A percentile compares a stretch with the other conserved stretches of the same genome.
Evolutionary conservation across 345 rosid species (phyloP).

Genomic region (Atalantia buxifolia): DNA sequence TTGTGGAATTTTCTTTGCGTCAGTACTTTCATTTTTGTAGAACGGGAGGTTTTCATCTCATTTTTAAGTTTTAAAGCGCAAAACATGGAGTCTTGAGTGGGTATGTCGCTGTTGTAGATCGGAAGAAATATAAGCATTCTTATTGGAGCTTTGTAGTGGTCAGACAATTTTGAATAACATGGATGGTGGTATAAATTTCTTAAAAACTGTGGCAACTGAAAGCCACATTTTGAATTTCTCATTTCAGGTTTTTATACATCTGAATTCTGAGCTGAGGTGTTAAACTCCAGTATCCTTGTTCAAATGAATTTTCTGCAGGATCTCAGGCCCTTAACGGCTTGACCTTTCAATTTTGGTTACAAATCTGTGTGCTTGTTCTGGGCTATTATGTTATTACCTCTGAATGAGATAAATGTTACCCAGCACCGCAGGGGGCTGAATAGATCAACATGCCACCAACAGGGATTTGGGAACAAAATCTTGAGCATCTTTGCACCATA

Average conservation of each 20-base stretch:
- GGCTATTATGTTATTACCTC: not conserved
- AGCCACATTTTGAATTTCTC: not conserved
- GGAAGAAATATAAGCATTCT: conserved; percentile 3
- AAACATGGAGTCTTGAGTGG: conserved; percentile 6
- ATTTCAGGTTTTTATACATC: not conserved
- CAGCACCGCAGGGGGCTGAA: not conserved
- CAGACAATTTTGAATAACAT: conserved; percentile 24
- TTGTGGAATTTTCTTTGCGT: conserved; percentile 13
- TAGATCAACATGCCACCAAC: not conserved
- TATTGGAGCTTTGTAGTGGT: conserved; percentile 13
- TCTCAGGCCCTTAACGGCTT: not conserved
- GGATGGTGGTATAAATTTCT: conserved; percentile 2
- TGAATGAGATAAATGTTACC: not conserved
- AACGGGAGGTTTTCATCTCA: conserved; percentile 11
- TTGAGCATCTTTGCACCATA: not conserved
- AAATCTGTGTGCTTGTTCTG: not conserved
- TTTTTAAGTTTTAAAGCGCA: conserved; percentile 4
- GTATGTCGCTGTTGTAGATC: conserved; percentile 23
- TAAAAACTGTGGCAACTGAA: not conserved
- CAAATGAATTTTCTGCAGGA: not conserved
- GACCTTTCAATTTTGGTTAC: not conserved
- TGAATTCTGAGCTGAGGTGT: not conserved
- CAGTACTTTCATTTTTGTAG: conserved; percentile 33
- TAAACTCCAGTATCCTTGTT: not conserved
- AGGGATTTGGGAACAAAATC: not conserved